Evolutionary conservation across 2,329 filamentous ascomycete genomes (phyloP).

Genomic region (Orbilia ellipsospora): DNA sequence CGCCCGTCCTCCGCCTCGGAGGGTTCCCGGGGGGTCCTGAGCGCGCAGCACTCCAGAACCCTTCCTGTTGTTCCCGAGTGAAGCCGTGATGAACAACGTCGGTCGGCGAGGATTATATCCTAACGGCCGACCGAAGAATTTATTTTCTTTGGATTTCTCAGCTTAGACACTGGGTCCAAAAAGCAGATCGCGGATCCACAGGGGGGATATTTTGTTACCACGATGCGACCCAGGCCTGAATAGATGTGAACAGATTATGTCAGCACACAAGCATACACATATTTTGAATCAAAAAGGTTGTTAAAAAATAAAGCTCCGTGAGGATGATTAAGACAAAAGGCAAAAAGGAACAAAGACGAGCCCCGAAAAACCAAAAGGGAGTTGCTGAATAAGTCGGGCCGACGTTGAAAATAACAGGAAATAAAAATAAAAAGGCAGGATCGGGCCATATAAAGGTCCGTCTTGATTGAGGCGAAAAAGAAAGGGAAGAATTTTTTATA

Average conservation of each 20-base stretch:
- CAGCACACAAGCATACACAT: constrained; percentile 40
- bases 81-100: constrained; percentile 53
- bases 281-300: constrained; percentile 18
- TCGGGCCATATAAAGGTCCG: constrained; percentile 47
- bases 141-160: constrained; percentile 7
- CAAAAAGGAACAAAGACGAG: constrained; percentile 2
- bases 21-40: constrained; percentile 52
- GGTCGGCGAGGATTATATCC: constrained; percentile 28
- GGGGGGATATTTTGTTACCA: constrained; percentile 15
- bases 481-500: constrained; percentile 39
- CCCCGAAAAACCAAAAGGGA: constrained; percentile 18
- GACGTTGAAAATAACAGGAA: constrained; percentile 9
- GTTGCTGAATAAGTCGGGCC: constrained; percentile 44
- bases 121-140: constrained; percentile 32
- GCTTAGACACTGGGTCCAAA: constrained; percentile 4
- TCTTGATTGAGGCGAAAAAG: constrained; percentile 23
- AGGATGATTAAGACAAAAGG: constrained; percentile 1
- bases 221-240: constrained; percentile 44
- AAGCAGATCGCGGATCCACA: constrained; percentile 22
- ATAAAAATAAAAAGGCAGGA: background rate
- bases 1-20: constrained; percentile 49
- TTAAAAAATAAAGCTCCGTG: constrained; percentile 18
- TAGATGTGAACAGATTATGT: constrained; percentile 42
- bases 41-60: constrained; percentile 42
- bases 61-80: constrained; percentile 50